Conservation (phyloP, 176 grass and related monocot species). For the Zoysia pacifica region DNA sequence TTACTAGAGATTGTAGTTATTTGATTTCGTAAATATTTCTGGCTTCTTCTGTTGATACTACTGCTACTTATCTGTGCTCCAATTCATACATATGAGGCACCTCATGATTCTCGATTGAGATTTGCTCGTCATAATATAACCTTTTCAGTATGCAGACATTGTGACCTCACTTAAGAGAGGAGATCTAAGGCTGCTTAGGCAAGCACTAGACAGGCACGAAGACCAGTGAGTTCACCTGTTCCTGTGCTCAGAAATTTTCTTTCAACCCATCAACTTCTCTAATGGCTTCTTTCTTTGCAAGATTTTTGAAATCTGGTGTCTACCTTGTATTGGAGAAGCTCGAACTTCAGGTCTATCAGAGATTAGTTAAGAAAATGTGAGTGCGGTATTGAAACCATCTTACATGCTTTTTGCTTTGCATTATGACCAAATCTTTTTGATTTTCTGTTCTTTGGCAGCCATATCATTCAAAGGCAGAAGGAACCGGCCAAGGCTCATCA, state of each 20-base stretch:
- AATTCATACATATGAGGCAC: not conserved
- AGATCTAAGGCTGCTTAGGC: slow-evolving; percentile 85
- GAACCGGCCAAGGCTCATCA: slow-evolving; percentile 88
- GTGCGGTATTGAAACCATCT: slow-evolving; percentile 19
- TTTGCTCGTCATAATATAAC: slow-evolving; percentile 51
- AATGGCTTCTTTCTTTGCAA: slow-evolving; percentile 43
- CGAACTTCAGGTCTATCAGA: slow-evolving; percentile 89
- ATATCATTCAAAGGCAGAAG: slow-evolving; percentile 85
- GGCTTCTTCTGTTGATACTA: not conserved
- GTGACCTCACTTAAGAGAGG: slow-evolving; percentile 76
- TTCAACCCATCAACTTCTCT: not conserved
- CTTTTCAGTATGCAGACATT: slow-evolving; percentile 85
- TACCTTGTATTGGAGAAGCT: slow-evolving; percentile 98
- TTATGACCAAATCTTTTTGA: slow-evolving; percentile 2
- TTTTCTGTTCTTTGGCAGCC: slow-evolving; percentile 42
- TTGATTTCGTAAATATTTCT: slow-evolving; percentile 8
- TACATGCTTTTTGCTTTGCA: slow-evolving; percentile 20
- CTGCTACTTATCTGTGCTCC: not conserved
- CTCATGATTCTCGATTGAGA: not conserved
- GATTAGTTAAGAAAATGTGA: slow-evolving; percentile 98
- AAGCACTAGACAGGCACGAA: slow-evolving; percentile 79
- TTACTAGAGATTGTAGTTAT: slow-evolving; percentile 16
- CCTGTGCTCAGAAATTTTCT: not conserved
- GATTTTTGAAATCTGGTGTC: slow-evolving; percentile 92
- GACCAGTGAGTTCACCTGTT: slow-evolving; percentile 60